Evolutionary conservation across 2,329 filamentous ascomycete species (phyloP).

Genomic region (Coniochaeta sp.): DNA sequence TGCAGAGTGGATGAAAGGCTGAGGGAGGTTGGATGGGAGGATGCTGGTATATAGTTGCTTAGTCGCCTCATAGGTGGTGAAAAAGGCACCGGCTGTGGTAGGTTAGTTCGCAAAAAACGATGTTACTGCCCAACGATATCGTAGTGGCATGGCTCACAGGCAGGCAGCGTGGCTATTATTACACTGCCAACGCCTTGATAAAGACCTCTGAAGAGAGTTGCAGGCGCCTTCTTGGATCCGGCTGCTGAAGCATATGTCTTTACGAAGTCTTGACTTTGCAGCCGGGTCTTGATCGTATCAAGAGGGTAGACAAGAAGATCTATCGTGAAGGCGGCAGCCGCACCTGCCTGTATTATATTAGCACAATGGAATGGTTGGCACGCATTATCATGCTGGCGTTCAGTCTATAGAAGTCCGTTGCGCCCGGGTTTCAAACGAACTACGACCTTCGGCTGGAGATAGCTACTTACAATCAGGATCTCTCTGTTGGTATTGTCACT

Average conservation of each 20-base stretch:
- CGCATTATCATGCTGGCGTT: too few species aligned
- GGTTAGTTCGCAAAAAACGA: background rate
- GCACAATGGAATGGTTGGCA: background rate
- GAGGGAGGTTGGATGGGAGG: constrained; percentile 45
- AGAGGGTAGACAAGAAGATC: constrained; percentile 81
- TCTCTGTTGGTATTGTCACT: constrained; percentile 9
- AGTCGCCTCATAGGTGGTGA: constrained; percentile 77
- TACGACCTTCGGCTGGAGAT: background rate
- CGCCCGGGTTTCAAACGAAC: too few species aligned
- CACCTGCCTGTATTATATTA: constrained; percentile 58
- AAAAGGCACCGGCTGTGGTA: constrained; percentile 68
- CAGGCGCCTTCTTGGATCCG: constrained; percentile 44
- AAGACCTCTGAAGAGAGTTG: constrained; percentile 53
- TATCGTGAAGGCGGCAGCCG: constrained; percentile 76
- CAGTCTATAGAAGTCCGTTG: too few species aligned
- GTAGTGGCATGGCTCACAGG: constrained; percentile 41
- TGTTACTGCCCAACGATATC: background rate
- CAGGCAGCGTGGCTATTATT: constrained; percentile 81
- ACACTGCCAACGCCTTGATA: constrained; percentile 87
- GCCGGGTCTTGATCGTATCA: constrained; percentile 82
- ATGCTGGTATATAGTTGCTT: constrained; percentile 54
- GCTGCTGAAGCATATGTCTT: constrained; percentile 55
- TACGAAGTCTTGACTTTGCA: constrained; percentile 71
- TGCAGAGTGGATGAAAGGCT: constrained; percentile 62
- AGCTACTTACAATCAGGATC: constrained; percentile 8